phyloP scores from a whole-genome alignment of 2,329 filamentous ascomycete genomes.

The Coniella lustricola region DNA sequence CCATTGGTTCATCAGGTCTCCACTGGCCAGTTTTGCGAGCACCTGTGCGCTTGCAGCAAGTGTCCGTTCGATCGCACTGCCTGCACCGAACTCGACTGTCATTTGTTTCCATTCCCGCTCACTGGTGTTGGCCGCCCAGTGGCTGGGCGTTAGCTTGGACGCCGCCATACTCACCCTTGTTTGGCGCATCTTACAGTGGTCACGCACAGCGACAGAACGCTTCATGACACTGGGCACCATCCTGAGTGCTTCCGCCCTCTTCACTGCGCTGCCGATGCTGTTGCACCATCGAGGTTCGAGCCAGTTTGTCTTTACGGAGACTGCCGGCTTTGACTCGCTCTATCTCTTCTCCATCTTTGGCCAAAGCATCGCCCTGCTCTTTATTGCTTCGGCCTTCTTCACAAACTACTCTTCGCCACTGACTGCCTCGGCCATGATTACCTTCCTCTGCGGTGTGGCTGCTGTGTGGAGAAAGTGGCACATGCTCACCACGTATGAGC shows the following conservation, averaged over 20 bases:
- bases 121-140: constrained; percentile 34
- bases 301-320: constrained; percentile 6
- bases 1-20: constrained; percentile 39
- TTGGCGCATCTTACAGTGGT: constrained; percentile 47
- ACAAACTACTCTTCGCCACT: constrained; percentile 40
- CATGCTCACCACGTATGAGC: constrained; percentile 38
- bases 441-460: constrained; percentile 35
- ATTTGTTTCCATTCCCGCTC: constrained; percentile 40
- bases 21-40: constrained; percentile 30
- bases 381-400: constrained; percentile 39
- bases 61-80: constrained; percentile 32
- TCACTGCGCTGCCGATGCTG: constrained; percentile 31
- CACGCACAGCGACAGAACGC: constrained; percentile 38
- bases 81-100: constrained; percentile 40
- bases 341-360: constrained; percentile 42
- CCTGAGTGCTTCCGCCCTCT: constrained; percentile 33
- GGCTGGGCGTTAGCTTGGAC: constrained; percentile 39
- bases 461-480: constrained; percentile 30
- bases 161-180: constrained; percentile 37
- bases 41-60: constrained; percentile 35
- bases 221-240: constrained; percentile 39
- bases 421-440: constrained; percentile 34
- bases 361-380: constrained; percentile 37
- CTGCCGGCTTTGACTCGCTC: constrained; percentile 30
- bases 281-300: constrained; percentile 12